phyloP scores from a whole-genome alignment of 495 filamentous ascomycete genomes.

The Venustampulla echinocandica region DNA sequence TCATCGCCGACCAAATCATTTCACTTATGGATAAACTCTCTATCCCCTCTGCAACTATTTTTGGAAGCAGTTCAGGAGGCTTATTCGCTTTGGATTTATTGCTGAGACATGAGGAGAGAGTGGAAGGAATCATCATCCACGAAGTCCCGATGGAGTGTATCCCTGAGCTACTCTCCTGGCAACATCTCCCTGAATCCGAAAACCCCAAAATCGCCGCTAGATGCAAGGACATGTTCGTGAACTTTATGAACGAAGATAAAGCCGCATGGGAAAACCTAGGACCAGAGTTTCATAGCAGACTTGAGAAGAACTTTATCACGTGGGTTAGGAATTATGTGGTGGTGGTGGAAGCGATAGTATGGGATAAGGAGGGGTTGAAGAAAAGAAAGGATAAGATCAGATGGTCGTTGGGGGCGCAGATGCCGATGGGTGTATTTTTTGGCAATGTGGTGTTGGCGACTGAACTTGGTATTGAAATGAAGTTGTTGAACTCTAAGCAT shows the following conservation, averaged over 20 bases:
- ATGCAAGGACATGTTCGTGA: slow-evolving; percentile 1
- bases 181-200: slow-evolving; percentile 6
- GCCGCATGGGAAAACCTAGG: slow-evolving; percentile 19
- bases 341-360: slow-evolving; percentile 2
- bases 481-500: slow-evolving; percentile 20
- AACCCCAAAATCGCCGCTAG: slow-evolving; percentile 10
- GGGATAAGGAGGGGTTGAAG: slow-evolving; percentile 3
- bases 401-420: slow-evolving; percentile 22
- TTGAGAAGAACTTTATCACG: slow-evolving; percentile 21
- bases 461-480: slow-evolving; percentile 16
- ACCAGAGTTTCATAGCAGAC: slow-evolving; percentile 16
- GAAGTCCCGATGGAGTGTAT: slow-evolving; percentile 22
- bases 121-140: slow-evolving; percentile 19
- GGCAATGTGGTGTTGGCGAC: slow-evolving; percentile 19
- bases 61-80: slow-evolving; percentile 22
- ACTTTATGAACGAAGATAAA: slow-evolving; percentile 13
- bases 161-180: not conserved
- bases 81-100: slow-evolving; percentile 15
- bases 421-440: slow-evolving; percentile 15
- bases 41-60: slow-evolving; percentile 19
- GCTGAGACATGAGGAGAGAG: slow-evolving; percentile 11
- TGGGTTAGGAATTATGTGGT: slow-evolving; percentile 20
- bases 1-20: slow-evolving; percentile 21
- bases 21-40: slow-evolving; percentile 21
- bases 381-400: slow-evolving; percentile 16